phyloP scores from a whole-genome alignment of 2,329 filamentous ascomycete species.

The Macrophomina tecta region DNA sequence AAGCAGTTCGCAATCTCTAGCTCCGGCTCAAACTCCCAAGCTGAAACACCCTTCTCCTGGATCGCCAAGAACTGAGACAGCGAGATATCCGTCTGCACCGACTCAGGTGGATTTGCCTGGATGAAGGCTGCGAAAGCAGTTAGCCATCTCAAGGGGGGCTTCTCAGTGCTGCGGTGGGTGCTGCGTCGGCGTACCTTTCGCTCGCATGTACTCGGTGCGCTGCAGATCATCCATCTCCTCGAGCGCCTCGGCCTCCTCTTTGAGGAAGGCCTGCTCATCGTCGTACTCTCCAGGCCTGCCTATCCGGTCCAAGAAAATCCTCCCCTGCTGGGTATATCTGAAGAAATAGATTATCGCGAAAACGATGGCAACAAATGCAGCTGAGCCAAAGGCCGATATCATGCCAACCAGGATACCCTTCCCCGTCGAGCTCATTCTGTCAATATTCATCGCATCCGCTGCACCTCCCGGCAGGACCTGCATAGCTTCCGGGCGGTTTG shows the following conservation, averaged over 20 bases:
- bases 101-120: slow-evolving; percentile 92
- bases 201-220: slow-evolving; percentile 86
- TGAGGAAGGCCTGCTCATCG: slow-evolving; percentile 91
- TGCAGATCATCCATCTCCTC: slow-evolving; percentile 95
- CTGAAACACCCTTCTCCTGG: slow-evolving; percentile 98
- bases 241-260: slow-evolving; percentile 93
- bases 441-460: slow-evolving; percentile 22
- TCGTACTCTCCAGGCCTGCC: slow-evolving; percentile 95
- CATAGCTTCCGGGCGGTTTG: slow-evolving; percentile 29
- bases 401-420: slow-evolving; percentile 93
- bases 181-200: slow-evolving; percentile 73
- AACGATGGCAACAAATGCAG: slow-evolving; percentile 79
- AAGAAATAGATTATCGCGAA: slow-evolving; percentile 91
- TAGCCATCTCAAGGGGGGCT: neutral
- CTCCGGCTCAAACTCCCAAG: slow-evolving; percentile 99
- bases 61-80: slow-evolving; percentile 97
- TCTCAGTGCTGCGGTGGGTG: neutral
- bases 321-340: slow-evolving; percentile 82
- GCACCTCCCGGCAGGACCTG: slow-evolving; percentile 13
- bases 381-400: slow-evolving; percentile 91
- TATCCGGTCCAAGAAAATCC: slow-evolving; percentile 92
- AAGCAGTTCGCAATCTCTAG: slow-evolving; percentile 99
- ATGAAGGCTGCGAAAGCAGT: slow-evolving; percentile 74
- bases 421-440: slow-evolving; percentile 59
- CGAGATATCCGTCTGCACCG: slow-evolving; percentile 94